phyloP scores from a whole-genome alignment of 1,284 basidiomycete species.

The Rhodotorula sp. region DNA sequence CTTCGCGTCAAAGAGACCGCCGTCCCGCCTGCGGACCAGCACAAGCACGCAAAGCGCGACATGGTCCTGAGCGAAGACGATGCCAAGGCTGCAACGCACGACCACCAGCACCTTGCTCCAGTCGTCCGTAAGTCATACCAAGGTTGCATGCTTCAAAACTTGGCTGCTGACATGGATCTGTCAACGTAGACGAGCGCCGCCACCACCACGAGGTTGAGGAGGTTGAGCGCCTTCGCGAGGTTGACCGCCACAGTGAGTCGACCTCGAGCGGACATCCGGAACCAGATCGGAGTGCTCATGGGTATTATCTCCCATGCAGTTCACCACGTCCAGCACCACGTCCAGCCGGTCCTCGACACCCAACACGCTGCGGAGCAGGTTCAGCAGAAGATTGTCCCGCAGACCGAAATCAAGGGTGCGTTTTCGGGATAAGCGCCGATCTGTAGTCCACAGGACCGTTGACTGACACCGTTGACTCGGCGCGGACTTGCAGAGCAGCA shows the following conservation, averaged over 20 bases:
- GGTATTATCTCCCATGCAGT: not conserved
- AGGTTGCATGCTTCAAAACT: not conserved
- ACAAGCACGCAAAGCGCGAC: conserved; percentile 17
- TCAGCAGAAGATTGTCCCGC: conserved; percentile 45
- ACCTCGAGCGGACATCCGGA: no score
- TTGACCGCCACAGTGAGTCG: conserved; percentile 45
- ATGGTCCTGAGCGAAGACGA: conserved; percentile 17
- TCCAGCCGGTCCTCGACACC: conserved; percentile 48
- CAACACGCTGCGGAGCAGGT: conserved; percentile 47
- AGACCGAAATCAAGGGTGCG: conserved; percentile 41
- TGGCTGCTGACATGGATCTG: not conserved
- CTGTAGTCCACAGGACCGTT: no score
- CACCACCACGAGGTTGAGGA: conserved; percentile 51
- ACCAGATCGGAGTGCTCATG: no score
- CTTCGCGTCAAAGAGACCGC: conserved; percentile 23
- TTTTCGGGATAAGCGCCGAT: no score
- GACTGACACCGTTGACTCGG: no score
- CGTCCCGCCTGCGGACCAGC: conserved; percentile 18
- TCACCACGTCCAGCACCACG: conserved; percentile 44
- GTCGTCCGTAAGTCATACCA: conserved; percentile 39
- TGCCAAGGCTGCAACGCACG: conserved; percentile 47
- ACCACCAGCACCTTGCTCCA: conserved; percentile 49
- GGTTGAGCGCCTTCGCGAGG: conserved; percentile 48
- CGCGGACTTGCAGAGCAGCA: conserved; percentile 9
- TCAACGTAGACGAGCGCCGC: conserved; percentile 38